Percentiles rank a stretch among this genome's conserved stretches.
These are phyloP conservation scores for Alectoria sarmentosa DNA, from an alignment of 495 filamentous ascomycete species.

Conservation along the genomic window DNA sequence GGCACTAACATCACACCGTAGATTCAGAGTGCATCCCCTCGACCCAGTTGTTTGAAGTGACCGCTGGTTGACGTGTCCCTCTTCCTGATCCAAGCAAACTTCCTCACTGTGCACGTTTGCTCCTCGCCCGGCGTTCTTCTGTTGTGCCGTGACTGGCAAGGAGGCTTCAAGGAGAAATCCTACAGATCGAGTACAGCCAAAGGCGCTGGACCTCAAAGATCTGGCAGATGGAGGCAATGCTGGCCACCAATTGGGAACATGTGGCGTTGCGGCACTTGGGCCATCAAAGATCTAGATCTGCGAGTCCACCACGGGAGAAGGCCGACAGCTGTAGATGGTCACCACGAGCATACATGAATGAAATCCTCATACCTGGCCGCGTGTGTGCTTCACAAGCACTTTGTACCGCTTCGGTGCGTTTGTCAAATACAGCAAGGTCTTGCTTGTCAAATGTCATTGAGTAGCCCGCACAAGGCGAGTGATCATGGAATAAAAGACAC, in stretches of 20 bases:
- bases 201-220: not conserved
- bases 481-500: not conserved
- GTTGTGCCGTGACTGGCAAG: not conserved
- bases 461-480: not conserved
- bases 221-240: not conserved
- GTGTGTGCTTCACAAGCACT: not conserved
- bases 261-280: not conserved
- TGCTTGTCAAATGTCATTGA: not conserved
- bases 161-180: not conserved
- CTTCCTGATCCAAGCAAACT: not conserved
- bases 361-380: slow-evolving; percentile 1
- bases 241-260: not conserved
- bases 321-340: too few relatives aligned
- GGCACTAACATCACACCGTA: not conserved
- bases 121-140: not conserved
- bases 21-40: too few relatives aligned
- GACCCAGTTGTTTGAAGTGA: not conserved
- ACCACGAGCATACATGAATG: slow-evolving; percentile 2
- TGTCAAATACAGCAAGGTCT: not conserved
- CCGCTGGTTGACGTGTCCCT: not conserved
- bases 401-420: not conserved
- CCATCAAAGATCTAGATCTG: not conserved
- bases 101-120: not conserved
- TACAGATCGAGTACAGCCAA: not conserved
- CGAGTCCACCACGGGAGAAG: too few relatives aligned